A percentile compares a stretch with the other conserved stretches of the same genome.
phyloP scores from a whole-genome alignment of 305 asterid species.

The Vinca major region DNA sequence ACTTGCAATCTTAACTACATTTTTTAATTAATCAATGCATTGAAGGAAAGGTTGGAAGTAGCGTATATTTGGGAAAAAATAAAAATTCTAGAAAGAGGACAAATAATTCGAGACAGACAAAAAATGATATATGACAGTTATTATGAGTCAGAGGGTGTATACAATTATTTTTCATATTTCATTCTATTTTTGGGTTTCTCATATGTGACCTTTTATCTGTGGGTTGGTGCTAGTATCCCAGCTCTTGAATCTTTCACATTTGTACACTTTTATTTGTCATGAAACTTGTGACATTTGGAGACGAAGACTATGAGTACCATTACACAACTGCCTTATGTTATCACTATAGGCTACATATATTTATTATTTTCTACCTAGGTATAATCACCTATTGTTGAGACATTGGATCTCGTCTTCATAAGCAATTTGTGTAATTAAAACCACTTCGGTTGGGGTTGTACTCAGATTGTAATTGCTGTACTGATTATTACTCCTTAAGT shows the following conservation, averaged over 20 bases:
- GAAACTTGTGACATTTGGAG: neutral
- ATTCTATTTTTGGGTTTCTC: no score
- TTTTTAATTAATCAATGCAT: no score
- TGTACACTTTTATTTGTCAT: neutral
- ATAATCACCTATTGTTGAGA: neutral
- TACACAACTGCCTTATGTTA: neutral
- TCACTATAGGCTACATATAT: neutral
- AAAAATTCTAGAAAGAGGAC: no score
- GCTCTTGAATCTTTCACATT: neutral
- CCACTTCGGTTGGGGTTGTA: neutral
- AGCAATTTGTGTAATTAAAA: neutral
- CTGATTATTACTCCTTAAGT: no score
- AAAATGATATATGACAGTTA: no score
- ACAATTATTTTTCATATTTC: no score
- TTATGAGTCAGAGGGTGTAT: no score
- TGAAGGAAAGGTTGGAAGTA: no score
- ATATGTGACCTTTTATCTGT: no score
- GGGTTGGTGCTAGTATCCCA: neutral
- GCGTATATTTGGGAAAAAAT: no score
- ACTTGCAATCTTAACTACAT: neutral
- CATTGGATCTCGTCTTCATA: neutral
- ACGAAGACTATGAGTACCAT: neutral
- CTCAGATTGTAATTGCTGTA: neutral
- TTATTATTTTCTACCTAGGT: neutral
- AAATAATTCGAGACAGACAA: no score